Percentiles rank a stretch among this genome's conserved stretches.
These are phyloP conservation scores for Aspergillus egyptiacus DNA, from an alignment of 495 filamentous ascomycete species.

Conservation along the genomic window DNA sequence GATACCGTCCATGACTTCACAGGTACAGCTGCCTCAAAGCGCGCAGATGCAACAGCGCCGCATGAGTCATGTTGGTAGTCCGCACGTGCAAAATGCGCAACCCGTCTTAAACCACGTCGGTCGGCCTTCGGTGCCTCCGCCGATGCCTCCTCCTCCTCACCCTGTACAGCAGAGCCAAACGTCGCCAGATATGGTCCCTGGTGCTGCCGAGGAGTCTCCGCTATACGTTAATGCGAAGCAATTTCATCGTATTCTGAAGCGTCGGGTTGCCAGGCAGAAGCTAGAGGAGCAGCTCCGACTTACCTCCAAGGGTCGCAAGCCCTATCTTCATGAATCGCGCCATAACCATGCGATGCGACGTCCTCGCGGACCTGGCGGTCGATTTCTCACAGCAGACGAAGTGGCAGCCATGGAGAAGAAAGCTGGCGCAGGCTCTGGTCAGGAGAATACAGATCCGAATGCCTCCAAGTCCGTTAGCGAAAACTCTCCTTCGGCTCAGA, in stretches of 20 bases:
- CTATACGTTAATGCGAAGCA: slow-evolving; percentile 98
- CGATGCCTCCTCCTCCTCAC: slow-evolving; percentile 45
- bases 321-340: slow-evolving; percentile 96
- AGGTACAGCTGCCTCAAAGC: slow-evolving; percentile 42
- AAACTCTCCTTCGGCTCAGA: slow-evolving; percentile 32
- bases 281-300: slow-evolving; percentile 85
- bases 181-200: slow-evolving; percentile 75
- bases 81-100: slow-evolving; percentile 39
- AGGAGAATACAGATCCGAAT: slow-evolving; percentile 33
- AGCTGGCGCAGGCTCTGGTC: slow-evolving; percentile 24
- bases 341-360: slow-evolving; percentile 98
- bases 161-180: slow-evolving; percentile 61
- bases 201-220: slow-evolving; percentile 81
- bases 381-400: slow-evolving; percentile 97
- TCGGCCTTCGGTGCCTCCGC: slow-evolving; percentile 41
- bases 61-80: slow-evolving; percentile 48
- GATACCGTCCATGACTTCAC: slow-evolving; percentile 46
- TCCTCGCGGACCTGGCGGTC: slow-evolving; percentile 89
- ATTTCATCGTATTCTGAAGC: slow-evolving; percentile 94
- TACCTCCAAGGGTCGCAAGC: slow-evolving; percentile 92
- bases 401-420: slow-evolving; percentile 80
- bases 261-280: slow-evolving; percentile 85
- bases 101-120: slow-evolving; percentile 46
- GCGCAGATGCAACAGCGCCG: slow-evolving; percentile 43
- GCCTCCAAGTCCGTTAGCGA: slow-evolving; percentile 20